Percentiles rank a stretch among this genome's conserved stretches.
phyloP scores from a whole-genome alignment of 1,139 yeast genomes.

The Debaryomyces nepalensis region DNA sequence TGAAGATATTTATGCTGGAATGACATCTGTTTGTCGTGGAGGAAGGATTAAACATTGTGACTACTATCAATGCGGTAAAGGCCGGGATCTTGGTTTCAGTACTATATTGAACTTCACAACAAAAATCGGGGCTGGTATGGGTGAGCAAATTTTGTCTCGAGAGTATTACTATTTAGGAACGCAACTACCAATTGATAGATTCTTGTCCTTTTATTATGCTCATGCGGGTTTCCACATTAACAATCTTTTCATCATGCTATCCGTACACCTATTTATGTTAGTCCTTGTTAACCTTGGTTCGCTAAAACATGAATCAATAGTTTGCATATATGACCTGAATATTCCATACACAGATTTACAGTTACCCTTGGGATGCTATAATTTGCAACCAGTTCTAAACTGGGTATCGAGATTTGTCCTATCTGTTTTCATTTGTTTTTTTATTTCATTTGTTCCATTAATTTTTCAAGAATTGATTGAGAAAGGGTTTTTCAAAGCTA shows the following conservation, averaged over 20 bases:
- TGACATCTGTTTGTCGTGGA: conserved; percentile 55
- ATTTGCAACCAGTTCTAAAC: conserved; percentile 52
- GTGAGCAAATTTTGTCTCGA: conserved; percentile 58
- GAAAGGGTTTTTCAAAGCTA: conserved; percentile 51
- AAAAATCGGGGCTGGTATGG: conserved; percentile 64
- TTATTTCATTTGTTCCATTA: conserved; percentile 55
- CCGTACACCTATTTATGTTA: conserved; percentile 51
- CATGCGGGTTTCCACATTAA: conserved; percentile 63
- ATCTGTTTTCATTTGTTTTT: conserved; percentile 54
- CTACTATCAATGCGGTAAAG: conserved; percentile 61
- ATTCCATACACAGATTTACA: conserved; percentile 54
- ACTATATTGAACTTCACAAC: conserved; percentile 58
- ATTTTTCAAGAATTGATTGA: conserved; percentile 57
- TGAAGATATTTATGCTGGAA: conserved; percentile 62
- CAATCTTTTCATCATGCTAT: conserved; percentile 53
- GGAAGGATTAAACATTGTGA: conserved; percentile 62
- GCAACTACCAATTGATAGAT: conserved; percentile 54
- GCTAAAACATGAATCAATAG: conserved; percentile 45
- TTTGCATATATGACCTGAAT: conserved; percentile 51
- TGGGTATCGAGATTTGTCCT: conserved; percentile 56
- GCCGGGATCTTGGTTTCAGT: conserved; percentile 59
- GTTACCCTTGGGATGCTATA: conserved; percentile 50
- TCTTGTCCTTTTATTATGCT: conserved; percentile 58
- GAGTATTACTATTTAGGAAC: conserved; percentile 57
- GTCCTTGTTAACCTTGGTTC: conserved; percentile 55